These are phyloP conservation scores for Galeopsis tetrahit DNA, from an alignment of 257 asterid species.

Conservation along the genomic window DNA sequence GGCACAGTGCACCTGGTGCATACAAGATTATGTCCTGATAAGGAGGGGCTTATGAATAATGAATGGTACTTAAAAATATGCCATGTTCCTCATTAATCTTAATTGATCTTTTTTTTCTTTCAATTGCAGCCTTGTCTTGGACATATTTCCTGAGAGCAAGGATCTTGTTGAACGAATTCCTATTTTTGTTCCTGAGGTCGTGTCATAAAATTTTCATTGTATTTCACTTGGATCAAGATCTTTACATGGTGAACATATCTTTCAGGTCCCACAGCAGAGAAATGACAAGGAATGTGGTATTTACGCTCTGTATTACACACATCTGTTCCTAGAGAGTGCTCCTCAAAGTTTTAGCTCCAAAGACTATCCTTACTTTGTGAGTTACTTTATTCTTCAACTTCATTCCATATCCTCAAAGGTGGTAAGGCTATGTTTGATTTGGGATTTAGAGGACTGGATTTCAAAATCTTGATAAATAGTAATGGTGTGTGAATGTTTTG, in stretches of 20 bases:
- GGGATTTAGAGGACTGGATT: too few relatives aligned
- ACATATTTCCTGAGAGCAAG: constrained; percentile 38
- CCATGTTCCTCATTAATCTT: neutral
- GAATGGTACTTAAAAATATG: neutral
- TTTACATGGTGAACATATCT: constrained; percentile 20
- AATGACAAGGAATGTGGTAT: constrained; percentile 59
- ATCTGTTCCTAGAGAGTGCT: constrained; percentile 51
- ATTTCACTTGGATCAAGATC: neutral
- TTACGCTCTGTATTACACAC: constrained; percentile 45
- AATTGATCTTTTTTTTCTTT: neutral
- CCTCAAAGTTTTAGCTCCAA: constrained; percentile 55
- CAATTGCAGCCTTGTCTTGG: constrained; percentile 48
- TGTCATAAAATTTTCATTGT: neutral
- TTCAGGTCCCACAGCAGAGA: constrained; percentile 67
- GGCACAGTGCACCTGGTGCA: too few relatives aligned
- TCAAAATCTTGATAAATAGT: too few relatives aligned
- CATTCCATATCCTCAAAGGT: neutral
- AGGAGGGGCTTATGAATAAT: constrained; percentile 43
- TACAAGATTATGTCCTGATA: constrained; percentile 24
- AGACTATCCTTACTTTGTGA: constrained; percentile 72
- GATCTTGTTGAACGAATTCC: constrained; percentile 45
- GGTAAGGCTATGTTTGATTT: too few relatives aligned
- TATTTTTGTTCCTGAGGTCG: constrained; percentile 56
- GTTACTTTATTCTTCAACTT: constrained; percentile 31
- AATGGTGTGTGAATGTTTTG: too few relatives aligned